Evolutionary conservation across 1,284 basidiomycete species (phyloP).

Genomic region (Apiotrichum brassicae): DNA sequence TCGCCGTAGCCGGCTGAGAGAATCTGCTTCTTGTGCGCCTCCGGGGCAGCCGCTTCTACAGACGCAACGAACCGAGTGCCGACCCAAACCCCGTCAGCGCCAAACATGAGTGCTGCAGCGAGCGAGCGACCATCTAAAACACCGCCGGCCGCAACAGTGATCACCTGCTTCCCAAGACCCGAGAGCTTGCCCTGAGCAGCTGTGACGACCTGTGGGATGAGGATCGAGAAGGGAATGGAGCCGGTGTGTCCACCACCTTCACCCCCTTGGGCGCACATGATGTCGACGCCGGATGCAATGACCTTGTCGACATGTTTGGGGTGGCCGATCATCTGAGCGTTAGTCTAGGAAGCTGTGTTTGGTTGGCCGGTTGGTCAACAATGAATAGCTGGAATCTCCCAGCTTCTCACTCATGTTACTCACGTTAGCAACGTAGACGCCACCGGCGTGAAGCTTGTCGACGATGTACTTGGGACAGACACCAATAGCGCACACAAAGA

Average conservation of each 20-base stretch:
- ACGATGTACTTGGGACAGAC: slow-evolving; percentile 72
- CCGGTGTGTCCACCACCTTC: slow-evolving; percentile 68
- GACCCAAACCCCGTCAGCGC: slow-evolving; percentile 81
- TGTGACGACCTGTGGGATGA: slow-evolving; percentile 69
- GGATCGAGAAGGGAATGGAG: slow-evolving; percentile 34
- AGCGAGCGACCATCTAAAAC: slow-evolving; percentile 77
- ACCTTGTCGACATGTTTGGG: slow-evolving; percentile 79
- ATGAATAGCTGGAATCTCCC: too few species aligned
- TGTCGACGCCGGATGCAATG: slow-evolving; percentile 69
- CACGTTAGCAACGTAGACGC: slow-evolving; percentile 75
- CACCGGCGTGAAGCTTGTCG: slow-evolving; percentile 69
- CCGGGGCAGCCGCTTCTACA: slow-evolving; percentile 61
- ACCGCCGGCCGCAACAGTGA: slow-evolving; percentile 77
- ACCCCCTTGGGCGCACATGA: slow-evolving; percentile 82
- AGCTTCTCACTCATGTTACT: too few species aligned
- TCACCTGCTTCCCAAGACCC: slow-evolving; percentile 68
- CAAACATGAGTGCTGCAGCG: slow-evolving; percentile 77
- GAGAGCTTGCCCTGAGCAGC: slow-evolving; percentile 65
- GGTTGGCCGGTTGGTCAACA: too few species aligned
- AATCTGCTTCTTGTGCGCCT: slow-evolving; percentile 68
- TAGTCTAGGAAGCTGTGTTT: too few species aligned
- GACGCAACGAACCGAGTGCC: slow-evolving; percentile 81
- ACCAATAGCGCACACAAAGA: slow-evolving; percentile 76
- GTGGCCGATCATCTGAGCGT: slow-evolving; percentile 74
- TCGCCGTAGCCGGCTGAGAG: slow-evolving; percentile 39